Percentiles rank a stretch among this genome's conserved stretches.
Evolutionary conservation across 306 rosid genomes (phyloP).

Genomic region (Pachyrhizus erosus): DNA sequence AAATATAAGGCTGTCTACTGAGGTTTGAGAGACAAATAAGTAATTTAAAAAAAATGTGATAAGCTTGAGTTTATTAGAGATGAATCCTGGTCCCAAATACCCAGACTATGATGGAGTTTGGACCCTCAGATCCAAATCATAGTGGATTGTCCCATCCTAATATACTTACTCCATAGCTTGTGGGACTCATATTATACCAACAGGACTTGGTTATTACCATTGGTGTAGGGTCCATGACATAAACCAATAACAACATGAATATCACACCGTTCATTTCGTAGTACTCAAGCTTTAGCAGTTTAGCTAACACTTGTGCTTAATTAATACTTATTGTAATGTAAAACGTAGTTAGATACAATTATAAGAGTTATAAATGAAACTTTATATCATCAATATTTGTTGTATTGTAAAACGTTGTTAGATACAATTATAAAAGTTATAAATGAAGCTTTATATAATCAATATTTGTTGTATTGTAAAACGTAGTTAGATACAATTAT

Average conservation of each 20-base stretch:
- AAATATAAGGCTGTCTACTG: background rate
- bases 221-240: background rate
- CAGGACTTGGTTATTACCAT: background rate
- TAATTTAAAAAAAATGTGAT: background rate
- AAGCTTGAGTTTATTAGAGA: background rate
- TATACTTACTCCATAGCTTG: conserved; percentile 8
- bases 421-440: too few species aligned
- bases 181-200: background rate
- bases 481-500: too few species aligned
- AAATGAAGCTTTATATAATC: too few species aligned
- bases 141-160: conserved; percentile 13
- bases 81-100: background rate
- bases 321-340: background rate
- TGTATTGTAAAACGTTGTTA: too few species aligned
- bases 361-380: too few species aligned
- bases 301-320: background rate
- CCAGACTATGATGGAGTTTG: background rate
- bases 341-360: too few species aligned
- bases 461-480: too few species aligned
- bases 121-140: background rate
- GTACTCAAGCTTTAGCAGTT: too few species aligned
- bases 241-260: background rate
- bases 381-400: too few species aligned
- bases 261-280: background rate
- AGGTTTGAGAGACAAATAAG: background rate